phyloP scores from a whole-genome alignment of 306 rosid genomes.

The Vigna hirtella region DNA sequence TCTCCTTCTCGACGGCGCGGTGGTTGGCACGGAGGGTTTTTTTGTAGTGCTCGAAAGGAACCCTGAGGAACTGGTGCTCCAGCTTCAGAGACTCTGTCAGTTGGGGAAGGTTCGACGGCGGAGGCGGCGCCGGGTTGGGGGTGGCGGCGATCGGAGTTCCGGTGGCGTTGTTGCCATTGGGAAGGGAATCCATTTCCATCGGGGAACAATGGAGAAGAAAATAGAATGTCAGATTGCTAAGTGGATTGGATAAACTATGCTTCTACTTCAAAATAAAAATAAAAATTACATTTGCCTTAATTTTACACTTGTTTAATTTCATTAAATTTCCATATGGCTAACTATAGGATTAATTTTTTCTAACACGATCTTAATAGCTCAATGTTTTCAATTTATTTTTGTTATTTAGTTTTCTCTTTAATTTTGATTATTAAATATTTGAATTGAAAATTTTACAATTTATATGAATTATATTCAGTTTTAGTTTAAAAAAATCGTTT shows the following conservation, averaged over 20 bases:
- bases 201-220: constrained; percentile 32
- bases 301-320: neutral
- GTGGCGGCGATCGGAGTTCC: constrained; percentile 30
- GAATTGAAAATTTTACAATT: no score
- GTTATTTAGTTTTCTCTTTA: no score
- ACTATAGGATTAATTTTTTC: neutral
- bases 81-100: constrained; percentile 79
- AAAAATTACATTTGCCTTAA: neutral
- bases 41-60: constrained; percentile 98
- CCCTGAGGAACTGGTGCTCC: constrained; percentile 94
- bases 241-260: constrained; percentile 3
- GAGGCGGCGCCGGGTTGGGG: constrained; percentile 44
- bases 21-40: constrained; percentile 92
- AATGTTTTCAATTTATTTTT: no score
- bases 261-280: neutral
- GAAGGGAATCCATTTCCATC: constrained; percentile 71
- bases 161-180: constrained; percentile 46
- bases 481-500: no score
- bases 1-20: constrained; percentile 83
- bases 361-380: no score
- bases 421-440: no score
- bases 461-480: no score
- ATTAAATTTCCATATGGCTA: neutral
- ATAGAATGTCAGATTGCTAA: constrained; percentile 43
- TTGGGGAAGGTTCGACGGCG: constrained; percentile 60